Conservation (phyloP, 2,329 filamentous ascomycete species). For the Colletotrichum nymphaeae region DNA sequence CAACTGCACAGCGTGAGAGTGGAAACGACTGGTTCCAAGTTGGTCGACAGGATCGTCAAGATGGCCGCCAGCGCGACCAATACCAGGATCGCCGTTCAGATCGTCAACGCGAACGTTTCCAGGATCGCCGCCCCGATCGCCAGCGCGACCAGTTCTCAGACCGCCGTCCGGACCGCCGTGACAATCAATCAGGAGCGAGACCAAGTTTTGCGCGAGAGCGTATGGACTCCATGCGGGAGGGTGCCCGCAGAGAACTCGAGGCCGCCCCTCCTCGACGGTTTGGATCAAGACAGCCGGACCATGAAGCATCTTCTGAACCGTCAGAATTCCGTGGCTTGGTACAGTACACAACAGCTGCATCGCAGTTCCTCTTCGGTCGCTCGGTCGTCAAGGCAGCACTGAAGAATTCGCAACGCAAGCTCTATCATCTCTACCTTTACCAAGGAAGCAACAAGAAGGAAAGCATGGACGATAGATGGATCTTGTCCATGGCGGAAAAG, state of each 20-base stretch:
- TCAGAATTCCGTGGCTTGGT: constrained; percentile 37
- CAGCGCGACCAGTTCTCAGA: background rate
- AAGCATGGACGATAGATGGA: constrained; percentile 54
- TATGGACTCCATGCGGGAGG: constrained; percentile 12
- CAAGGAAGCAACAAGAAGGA: constrained; percentile 66
- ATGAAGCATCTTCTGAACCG: background rate
- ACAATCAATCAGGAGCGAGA: background rate
- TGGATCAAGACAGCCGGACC: background rate
- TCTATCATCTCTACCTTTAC: constrained; percentile 89
- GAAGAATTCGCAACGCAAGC: constrained; percentile 70
- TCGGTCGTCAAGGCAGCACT: constrained; percentile 86
- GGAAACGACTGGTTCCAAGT: background rate
- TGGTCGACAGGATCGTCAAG: background rate
- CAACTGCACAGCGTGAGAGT: background rate
- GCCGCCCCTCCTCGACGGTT: background rate
- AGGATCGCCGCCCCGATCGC: background rate
- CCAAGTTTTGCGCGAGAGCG: background rate
- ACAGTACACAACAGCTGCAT: constrained; percentile 83
- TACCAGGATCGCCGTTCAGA: background rate
- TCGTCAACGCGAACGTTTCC: background rate
- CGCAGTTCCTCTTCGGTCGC: constrained; percentile 90
- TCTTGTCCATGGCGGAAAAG: constrained; percentile 59
- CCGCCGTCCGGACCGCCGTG: background rate
- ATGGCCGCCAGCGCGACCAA: background rate
- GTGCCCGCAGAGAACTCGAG: constrained; percentile 15